Evolutionary conservation across 2,329 filamentous ascomycete genomes (phyloP).

Genomic region (Penicillium sp.): DNA sequence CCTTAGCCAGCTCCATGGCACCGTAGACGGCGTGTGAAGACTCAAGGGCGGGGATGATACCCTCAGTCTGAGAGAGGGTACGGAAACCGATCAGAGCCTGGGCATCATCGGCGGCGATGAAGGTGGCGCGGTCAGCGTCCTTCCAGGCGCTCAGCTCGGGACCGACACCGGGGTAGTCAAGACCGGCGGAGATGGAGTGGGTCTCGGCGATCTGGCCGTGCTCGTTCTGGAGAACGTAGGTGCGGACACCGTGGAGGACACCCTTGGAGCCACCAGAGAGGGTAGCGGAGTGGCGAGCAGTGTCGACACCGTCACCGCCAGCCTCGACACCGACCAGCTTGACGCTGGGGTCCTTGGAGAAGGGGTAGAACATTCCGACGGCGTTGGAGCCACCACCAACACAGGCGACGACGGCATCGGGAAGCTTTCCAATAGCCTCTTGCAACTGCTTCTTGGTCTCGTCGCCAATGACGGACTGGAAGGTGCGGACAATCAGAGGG

Average conservation of each 20-base stretch:
- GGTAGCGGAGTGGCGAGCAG: constrained; percentile 80
- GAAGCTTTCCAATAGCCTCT: constrained; percentile 79
- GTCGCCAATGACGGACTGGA: constrained; percentile 93
- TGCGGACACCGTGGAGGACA: constrained; percentile 92
- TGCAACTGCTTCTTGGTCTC: constrained; percentile 94
- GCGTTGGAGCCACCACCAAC: constrained; percentile 96
- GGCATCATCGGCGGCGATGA: constrained; percentile 87
- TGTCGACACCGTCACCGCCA: constrained; percentile 89
- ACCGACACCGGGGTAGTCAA: constrained; percentile 96
- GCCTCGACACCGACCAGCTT: constrained; percentile 93
- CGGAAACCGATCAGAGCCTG: constrained; percentile 87
- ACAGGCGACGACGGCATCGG: constrained; percentile 93
- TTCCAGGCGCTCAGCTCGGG: constrained; percentile 94
- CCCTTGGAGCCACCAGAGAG: constrained; percentile 84
- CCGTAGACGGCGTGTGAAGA: constrained; percentile 90
- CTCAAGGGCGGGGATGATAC: constrained; percentile 95
- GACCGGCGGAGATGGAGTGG: constrained; percentile 91
- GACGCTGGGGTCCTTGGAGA: constrained; percentile 79
- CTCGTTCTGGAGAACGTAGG: constrained; percentile 89
- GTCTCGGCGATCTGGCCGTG: constrained; percentile 94
- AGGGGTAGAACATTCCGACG: constrained; percentile 97
- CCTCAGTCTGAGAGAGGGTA: constrained; percentile 81
- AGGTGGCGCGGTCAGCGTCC: constrained; percentile 80
- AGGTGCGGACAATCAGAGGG: constrained; percentile 94
- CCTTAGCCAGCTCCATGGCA: constrained; percentile 86